Evolutionary conservation across 1,139 yeast genomes (phyloP).

Genomic region (Casaregolazyma lundiana): DNA sequence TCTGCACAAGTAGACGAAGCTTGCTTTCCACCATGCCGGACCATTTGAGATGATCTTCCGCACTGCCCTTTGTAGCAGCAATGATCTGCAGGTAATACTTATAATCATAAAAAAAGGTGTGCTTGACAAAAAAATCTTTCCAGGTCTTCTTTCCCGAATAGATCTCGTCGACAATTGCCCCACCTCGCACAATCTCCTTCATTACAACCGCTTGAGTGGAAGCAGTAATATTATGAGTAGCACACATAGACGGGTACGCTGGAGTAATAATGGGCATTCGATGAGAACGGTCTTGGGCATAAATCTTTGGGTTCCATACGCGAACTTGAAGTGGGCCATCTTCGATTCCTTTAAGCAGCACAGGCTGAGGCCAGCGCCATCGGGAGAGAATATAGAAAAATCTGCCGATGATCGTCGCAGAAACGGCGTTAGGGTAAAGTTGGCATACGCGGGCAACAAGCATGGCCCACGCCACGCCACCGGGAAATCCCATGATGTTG

Average conservation of each 20-base stretch:
- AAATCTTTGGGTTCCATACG: conserved; percentile 93
- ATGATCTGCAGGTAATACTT: conserved; percentile 81
- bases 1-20: conserved; percentile 71
- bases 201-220: conserved; percentile 82
- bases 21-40: conserved; percentile 91
- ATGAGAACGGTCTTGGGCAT: conserved; percentile 83
- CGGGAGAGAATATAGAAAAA: conserved; percentile 79
- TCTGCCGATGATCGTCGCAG: conserved; percentile 83
- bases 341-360: conserved; percentile 81
- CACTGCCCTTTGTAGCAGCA: conserved; percentile 65
- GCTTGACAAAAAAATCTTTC: conserved; percentile 72
- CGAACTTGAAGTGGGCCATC: conserved; percentile 96
- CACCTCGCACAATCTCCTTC: conserved; percentile 71
- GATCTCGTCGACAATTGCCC: conserved; percentile 66
- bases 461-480: conserved; percentile 99
- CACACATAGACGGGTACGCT: conserved; percentile 99
- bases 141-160: conserved; percentile 59
- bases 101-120: conserved; percentile 74
- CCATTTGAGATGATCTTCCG: conserved; percentile 84
- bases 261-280: conserved; percentile 99
- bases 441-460: conserved; percentile 95
- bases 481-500: conserved; percentile 95
- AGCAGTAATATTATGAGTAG: conserved; percentile 88
- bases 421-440: conserved; percentile 90
- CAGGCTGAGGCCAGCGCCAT: conserved; percentile 99